A percentile compares a stretch with the other conserved stretches of the same genome.
phyloP scores from a whole-genome alignment of 129 eudicot species.

The Saposhnikovia divaricata region DNA sequence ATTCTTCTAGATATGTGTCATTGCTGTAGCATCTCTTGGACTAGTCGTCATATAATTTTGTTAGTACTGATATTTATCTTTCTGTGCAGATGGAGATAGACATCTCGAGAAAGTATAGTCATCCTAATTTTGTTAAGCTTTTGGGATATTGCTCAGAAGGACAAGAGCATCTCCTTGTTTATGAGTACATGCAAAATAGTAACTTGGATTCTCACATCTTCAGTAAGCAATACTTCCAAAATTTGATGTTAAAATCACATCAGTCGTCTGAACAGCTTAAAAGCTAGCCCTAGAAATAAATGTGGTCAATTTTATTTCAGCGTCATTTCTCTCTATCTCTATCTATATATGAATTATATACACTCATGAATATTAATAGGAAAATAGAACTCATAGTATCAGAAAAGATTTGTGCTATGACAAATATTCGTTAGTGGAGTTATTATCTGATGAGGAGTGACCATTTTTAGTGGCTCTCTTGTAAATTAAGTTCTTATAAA shows the following conservation, averaged over 20 bases:
- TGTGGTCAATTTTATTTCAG: too few relatives aligned
- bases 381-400: background rate
- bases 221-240: conserved; percentile 19
- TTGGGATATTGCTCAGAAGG: conserved; percentile 41
- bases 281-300: too few relatives aligned
- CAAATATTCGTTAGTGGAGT: background rate
- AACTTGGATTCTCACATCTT: conserved; percentile 28
- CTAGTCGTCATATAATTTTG: too few relatives aligned
- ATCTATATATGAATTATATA: too few relatives aligned
- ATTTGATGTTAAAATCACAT: background rate
- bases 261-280: too few relatives aligned
- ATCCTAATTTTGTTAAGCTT: conserved; percentile 31
- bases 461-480: too few relatives aligned
- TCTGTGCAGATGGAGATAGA: conserved; percentile 34
- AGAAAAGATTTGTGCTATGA: background rate
- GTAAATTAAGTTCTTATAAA: too few relatives aligned
- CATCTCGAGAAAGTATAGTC: conserved; percentile 22
- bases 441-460: too few relatives aligned
- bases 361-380: background rate
- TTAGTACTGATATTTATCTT: background rate
- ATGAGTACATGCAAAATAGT: conserved; percentile 28
- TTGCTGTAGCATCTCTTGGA: too few relatives aligned
- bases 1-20: too few relatives aligned
- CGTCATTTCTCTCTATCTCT: too few relatives aligned
- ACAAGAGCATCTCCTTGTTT: conserved; percentile 26